Percentiles rank a stretch among this genome's conserved stretches.
Conservation (phyloP, 139 green algal genomes). For the Yamagishiella unicocca region DNA sequence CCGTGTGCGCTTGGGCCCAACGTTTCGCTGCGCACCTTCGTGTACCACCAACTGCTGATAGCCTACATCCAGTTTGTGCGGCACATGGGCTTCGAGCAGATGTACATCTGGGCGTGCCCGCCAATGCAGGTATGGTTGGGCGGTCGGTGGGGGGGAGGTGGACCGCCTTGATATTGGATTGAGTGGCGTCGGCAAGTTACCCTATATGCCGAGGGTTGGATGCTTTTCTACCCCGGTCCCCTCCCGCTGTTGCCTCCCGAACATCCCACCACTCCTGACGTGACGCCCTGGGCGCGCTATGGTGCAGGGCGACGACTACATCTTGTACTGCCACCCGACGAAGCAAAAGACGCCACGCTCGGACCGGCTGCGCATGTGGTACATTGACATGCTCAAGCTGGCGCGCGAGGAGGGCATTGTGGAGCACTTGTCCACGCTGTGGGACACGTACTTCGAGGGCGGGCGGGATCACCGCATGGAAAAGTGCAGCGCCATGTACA, state of each 20-base stretch:
- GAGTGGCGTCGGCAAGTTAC: too few species aligned
- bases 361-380: slow-evolving; percentile 94
- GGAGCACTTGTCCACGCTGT: slow-evolving; percentile 90
- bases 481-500: slow-evolving; percentile 63
- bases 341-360: slow-evolving; percentile 95
- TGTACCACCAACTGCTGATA: slow-evolving; percentile 97
- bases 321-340: slow-evolving; percentile 98
- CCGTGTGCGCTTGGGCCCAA: slow-evolving; percentile 32
- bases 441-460: slow-evolving; percentile 94
- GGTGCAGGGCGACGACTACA: slow-evolving; percentile 97
- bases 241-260: too few species aligned
- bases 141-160: too few species aligned
- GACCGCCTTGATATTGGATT: too few species aligned
- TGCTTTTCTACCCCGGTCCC: too few species aligned
- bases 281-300: too few species aligned
- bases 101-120: slow-evolving; percentile 99
- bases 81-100: slow-evolving; percentile 88
- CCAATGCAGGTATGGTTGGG: slow-evolving; percentile 86
- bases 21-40: slow-evolving; percentile 91
- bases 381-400: slow-evolving; percentile 90
- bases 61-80: slow-evolving; percentile 93
- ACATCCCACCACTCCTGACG: too few species aligned
- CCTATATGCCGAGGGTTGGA: too few species aligned
- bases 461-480: slow-evolving; percentile 83
- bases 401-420: slow-evolving; percentile 80